phyloP scores from a whole-genome alignment of 176 grass and related monocot species.

The Ampelocalamus luodianensis region DNA sequence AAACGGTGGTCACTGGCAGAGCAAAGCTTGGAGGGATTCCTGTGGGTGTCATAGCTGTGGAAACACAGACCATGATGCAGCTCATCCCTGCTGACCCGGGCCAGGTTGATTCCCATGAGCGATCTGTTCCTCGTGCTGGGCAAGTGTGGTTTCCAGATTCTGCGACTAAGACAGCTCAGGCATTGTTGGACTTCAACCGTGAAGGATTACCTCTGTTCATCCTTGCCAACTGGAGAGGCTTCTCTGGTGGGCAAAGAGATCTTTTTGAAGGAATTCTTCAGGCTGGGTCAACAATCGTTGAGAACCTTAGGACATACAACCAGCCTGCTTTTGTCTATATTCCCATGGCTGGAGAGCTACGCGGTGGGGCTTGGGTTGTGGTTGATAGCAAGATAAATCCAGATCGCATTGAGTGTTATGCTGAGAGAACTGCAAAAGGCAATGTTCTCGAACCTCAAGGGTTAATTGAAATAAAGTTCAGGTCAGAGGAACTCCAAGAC shows the following conservation, averaged over 20 bases:
- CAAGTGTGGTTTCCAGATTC: constrained; percentile 99
- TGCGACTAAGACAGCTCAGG: constrained; percentile 95
- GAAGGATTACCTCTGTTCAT: constrained; percentile 95
- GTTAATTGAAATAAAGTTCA: constrained; percentile 97
- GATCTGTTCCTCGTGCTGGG: constrained; percentile 79
- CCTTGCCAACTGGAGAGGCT: constrained; percentile 98
- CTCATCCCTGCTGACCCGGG: constrained; percentile 89
- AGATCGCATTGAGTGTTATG: constrained; percentile 92
- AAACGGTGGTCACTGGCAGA: constrained; percentile 93
- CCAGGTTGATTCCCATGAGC: constrained; percentile 87
- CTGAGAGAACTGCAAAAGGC: constrained; percentile 89
- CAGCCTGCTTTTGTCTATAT: constrained; percentile 99
- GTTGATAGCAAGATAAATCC: constrained; percentile 99
- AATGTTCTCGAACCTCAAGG: constrained; percentile 98
- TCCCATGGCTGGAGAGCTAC: constrained; percentile 89
- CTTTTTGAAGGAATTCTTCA: constrained; percentile 99
- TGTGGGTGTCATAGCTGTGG: constrained; percentile 93
- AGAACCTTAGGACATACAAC: constrained; percentile 97
- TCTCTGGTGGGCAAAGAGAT: constrained; percentile 97
- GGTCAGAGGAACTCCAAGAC: constrained; percentile 80
- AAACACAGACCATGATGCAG: constrained; percentile 95
- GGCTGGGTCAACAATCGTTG: constrained; percentile 94
- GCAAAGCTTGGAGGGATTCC: constrained; percentile 96
- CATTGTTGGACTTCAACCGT: constrained; percentile 88
- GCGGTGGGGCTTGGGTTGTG: constrained; percentile 98